Evolutionary conservation across 768 basidiomycete genomes (phyloP).

Genomic region (Boletus speciosus): DNA sequence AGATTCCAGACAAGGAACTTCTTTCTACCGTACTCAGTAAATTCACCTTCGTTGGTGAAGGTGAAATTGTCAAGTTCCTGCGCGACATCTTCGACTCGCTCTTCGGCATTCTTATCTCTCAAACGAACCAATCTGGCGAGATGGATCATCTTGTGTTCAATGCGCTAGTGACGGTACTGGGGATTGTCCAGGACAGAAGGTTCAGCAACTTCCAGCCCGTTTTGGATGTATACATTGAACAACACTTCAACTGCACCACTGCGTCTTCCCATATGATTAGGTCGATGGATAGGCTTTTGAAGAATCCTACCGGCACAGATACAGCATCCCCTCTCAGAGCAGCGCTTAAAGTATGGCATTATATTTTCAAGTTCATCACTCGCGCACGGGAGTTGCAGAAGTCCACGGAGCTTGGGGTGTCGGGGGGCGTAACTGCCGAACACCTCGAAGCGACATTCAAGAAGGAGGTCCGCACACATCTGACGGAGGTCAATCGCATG

Average conservation of each 20-base stretch:
- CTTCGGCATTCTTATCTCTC: constrained; percentile 81
- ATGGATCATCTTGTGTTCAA: constrained; percentile 88
- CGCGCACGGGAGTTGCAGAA: constrained; percentile 88
- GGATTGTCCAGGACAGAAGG: constrained; percentile 88
- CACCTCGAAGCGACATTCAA: constrained; percentile 85
- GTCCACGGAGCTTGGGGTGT: constrained; percentile 72
- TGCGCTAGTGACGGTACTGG: constrained; percentile 85
- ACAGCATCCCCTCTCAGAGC: constrained; percentile 78
- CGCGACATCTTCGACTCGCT: constrained; percentile 90
- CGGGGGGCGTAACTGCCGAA: constrained; percentile 77
- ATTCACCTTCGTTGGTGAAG: constrained; percentile 90
- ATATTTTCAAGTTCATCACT: constrained; percentile 92
- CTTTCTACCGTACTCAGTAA: constrained; percentile 72
- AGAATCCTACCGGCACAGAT: constrained; percentile 66
- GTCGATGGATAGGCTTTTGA: constrained; percentile 81
- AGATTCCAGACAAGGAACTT: constrained; percentile 56
- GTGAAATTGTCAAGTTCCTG: constrained; percentile 91
- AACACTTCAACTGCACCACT: constrained; percentile 77
- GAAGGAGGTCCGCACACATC: constrained; percentile 72
- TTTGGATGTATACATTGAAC: constrained; percentile 88
- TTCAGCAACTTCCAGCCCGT: constrained; percentile 96
- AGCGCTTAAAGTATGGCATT: constrained; percentile 94
- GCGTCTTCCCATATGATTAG: constrained; percentile 83
- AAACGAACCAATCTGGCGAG: constrained; percentile 68
- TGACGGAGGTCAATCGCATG: constrained; percentile 80